phyloP scores from a whole-genome alignment of 176 grass and related monocot genomes.

The Carex cristatella region DNA sequence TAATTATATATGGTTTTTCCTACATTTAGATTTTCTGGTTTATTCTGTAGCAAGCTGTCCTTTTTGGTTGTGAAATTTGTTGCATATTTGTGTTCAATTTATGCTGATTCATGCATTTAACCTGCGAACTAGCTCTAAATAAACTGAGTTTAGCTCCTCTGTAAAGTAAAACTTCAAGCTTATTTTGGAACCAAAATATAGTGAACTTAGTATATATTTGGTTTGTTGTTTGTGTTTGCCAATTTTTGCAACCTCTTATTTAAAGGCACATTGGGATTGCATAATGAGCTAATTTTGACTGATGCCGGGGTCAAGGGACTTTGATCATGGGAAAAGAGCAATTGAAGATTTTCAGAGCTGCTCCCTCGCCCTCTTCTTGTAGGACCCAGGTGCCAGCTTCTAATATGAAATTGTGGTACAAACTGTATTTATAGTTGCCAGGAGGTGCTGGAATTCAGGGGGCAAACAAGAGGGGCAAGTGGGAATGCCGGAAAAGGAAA shows the following conservation, averaged over 20 bases:
- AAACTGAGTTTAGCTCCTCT: neutral
- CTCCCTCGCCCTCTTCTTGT: constrained; percentile 47
- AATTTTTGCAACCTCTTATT: neutral
- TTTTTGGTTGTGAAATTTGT: constrained; percentile 6
- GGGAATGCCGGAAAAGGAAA: constrained; percentile 26
- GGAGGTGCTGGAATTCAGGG: constrained; percentile 59
- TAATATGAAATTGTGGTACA: constrained; percentile 64
- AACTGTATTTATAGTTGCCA: constrained; percentile 56
- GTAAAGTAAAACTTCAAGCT: constrained; percentile 7
- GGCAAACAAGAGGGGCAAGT: constrained; percentile 45
- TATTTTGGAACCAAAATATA: neutral
- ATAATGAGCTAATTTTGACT: constrained; percentile 24
- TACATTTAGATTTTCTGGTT: neutral
- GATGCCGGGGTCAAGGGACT: constrained; percentile 61
- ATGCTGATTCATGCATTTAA: constrained; percentile 4
- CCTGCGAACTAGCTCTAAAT: neutral
- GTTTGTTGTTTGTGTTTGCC: neutral
- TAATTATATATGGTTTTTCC: neutral
- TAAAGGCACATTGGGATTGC: constrained; percentile 4
- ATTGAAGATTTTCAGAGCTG: constrained; percentile 68
- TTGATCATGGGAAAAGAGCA: constrained; percentile 54
- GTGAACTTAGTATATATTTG: neutral
- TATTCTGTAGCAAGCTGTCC: neutral
- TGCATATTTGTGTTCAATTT: neutral
- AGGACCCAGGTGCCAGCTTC: constrained; percentile 67